Evolutionary conservation across 495 filamentous ascomycete genomes (phyloP).

Genomic region (Trichoderma reesei): DNA sequence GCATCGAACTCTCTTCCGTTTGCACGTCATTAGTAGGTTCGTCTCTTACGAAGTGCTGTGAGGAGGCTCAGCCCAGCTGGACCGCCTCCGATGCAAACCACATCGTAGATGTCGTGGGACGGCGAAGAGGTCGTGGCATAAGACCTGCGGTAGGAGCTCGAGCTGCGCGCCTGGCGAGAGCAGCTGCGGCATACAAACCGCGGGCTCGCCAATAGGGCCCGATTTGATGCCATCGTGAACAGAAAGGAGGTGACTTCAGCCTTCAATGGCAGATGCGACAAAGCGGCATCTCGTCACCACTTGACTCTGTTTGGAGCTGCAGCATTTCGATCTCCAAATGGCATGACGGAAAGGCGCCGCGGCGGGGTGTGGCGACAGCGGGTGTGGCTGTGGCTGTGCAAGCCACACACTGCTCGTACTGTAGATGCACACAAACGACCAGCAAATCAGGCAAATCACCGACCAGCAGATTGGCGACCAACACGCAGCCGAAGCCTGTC

Average conservation of each 20-base stretch:
- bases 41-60: conserved; percentile 66
- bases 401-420: no score
- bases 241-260: not conserved
- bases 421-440: no score
- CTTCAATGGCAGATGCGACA: not conserved
- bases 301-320: no score
- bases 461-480: not conserved
- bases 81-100: conserved; percentile 93
- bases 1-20: not conserved
- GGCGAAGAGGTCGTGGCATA: conserved; percentile 26
- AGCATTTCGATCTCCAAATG: not conserved
- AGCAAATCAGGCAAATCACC: not conserved
- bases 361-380: not conserved
- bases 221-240: not conserved
- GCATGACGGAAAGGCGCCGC: conserved; percentile 2
- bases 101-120: conserved; percentile 65
- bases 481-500: no score
- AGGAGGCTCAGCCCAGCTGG: conserved; percentile 86
- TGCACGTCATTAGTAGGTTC: not conserved
- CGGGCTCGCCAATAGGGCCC: conserved; percentile 10
- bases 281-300: not conserved
- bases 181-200: conserved; percentile 37
- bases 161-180: conserved; percentile 22
- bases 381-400: not conserved
- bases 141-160: conserved; percentile 21